Conservation (phyloP, 805 yeast genomes). For the Yarrowia keelungensis region DNA sequence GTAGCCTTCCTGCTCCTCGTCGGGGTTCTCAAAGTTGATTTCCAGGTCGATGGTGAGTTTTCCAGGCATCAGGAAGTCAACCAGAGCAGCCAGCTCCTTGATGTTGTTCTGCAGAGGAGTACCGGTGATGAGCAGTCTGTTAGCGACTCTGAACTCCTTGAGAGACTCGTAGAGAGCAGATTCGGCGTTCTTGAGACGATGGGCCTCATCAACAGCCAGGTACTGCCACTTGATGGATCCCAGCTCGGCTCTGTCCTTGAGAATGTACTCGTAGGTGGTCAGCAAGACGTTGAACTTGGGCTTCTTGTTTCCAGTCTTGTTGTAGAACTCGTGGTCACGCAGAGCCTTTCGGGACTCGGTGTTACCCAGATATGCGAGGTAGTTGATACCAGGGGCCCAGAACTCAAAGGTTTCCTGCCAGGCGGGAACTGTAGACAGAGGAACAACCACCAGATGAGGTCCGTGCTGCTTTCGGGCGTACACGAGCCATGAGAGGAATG, state of each 20-base stretch:
- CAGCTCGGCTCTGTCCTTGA: constrained; percentile 83
- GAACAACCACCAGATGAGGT: constrained; percentile 96
- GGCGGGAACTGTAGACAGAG: constrained; percentile 93
- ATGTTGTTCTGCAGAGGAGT: constrained; percentile 97
- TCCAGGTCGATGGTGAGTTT: constrained; percentile 88
- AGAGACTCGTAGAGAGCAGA: constrained; percentile 90
- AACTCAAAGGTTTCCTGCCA: constrained; percentile 99
- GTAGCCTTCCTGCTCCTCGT: constrained; percentile 84
- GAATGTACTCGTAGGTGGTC: constrained; percentile 95
- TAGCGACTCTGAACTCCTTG: constrained; percentile 78
- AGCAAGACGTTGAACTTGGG: constrained; percentile 89
- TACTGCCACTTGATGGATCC: constrained; percentile 93
- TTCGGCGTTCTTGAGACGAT: constrained; percentile 91
- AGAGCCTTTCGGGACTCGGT: constrained; percentile 82
- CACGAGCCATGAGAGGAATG: constrained; percentile 92
- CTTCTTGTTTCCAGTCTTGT: constrained; percentile 62
- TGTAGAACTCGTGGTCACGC: constrained; percentile 84
- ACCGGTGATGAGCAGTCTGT: constrained; percentile 92
- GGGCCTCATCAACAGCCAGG: constrained; percentile 98
- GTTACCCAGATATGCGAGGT: constrained; percentile 92
- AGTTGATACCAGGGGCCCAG: constrained; percentile 97
- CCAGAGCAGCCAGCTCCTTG: constrained; percentile 92
- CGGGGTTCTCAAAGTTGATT: constrained; percentile 91
- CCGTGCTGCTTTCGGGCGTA: constrained; percentile 97
- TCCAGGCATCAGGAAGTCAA: constrained; percentile 96